Base-by-base conservation (phyloP, 306 rosid species). In the Geum urbanum region DNA sequence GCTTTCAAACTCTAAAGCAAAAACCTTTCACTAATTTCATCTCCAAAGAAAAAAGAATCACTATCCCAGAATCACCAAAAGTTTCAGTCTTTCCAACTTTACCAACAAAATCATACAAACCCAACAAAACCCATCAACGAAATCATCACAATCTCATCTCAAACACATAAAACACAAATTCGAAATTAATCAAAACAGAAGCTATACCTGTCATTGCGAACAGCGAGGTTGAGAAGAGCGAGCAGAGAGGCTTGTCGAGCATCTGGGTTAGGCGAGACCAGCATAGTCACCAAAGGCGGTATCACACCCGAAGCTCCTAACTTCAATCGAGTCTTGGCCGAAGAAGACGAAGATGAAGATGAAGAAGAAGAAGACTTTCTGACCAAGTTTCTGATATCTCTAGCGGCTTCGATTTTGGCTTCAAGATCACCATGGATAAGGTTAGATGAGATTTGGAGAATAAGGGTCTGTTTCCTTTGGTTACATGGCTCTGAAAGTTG, bases 141-240 rank as follows among this genome's bases (percentile, higher is more conserved):
- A 35, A 63, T 52, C 2, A 66, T 53, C 77, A 56, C 19, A 58
- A 47, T 48, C 27, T 11, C 4, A 1, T 58, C 48, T 1, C 37
- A 35, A 9, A 50, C 27, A n/a, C 8, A 50, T 3, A 27, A 7
- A 37, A 41, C 12, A 35, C 45, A 47, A 14, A 60, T 32, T 32
- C 2, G 16, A 6, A 10, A 5, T 2, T 3, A 18, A 10, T 5
- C 15, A 68, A 40, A 24, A 68, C 13, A 58, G 63, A 45, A 43
- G 62, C 24, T 61, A 52, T 45, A 91, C 97, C 94, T 70, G 75
- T 89, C 96, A 39, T 91, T 83, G 54, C 94, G 90, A 51, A 86
- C 96, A 19, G 97, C 97, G 50, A 91, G 94, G 61, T 91, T 91
- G 80, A 91, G 97, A 47, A 91, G 94, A 24, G 96, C 97, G 24